These are phyloP conservation scores for Mycena filopes DNA, from an alignment of 768 basidiomycete genomes.

Conservation along the genomic window DNA sequence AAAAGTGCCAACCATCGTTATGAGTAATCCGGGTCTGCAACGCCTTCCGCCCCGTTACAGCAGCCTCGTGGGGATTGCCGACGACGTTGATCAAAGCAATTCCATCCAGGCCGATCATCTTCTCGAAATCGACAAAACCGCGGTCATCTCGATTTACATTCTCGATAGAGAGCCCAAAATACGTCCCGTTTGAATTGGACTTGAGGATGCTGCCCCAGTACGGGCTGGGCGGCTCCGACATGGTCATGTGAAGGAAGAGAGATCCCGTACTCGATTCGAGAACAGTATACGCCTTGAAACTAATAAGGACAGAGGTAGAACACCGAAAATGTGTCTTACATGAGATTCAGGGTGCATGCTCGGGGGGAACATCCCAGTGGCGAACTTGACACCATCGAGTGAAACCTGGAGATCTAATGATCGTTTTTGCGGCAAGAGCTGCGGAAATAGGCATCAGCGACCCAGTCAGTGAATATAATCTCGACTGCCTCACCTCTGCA, in stretches of 20 bases:
- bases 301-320: neutral
- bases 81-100: slow-evolving; percentile 95
- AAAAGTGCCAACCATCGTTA: slow-evolving; percentile 82
- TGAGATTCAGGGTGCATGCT: slow-evolving; percentile 91
- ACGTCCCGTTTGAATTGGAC: slow-evolving; percentile 98
- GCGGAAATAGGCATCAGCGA: neutral
- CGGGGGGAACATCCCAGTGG: slow-evolving; percentile 90
- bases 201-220: slow-evolving; percentile 94
- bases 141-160: slow-evolving; percentile 89
- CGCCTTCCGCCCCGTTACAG: slow-evolving; percentile 74
- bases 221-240: slow-evolving; percentile 76
- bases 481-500: slow-evolving; percentile 77
- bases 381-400: slow-evolving; percentile 87
- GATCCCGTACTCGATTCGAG: slow-evolving; percentile 94
- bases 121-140: slow-evolving; percentile 98
- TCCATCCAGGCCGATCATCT: slow-evolving; percentile 95
- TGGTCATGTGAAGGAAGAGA: slow-evolving; percentile 96
- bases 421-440: slow-evolving; percentile 64
- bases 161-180: slow-evolving; percentile 88
- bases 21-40: slow-evolving; percentile 92
- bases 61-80: slow-evolving; percentile 80
- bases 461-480: neutral
- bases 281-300: slow-evolving; percentile 84
- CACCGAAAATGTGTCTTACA: slow-evolving; percentile 59
- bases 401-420: slow-evolving; percentile 91